Conservation (phyloP, 495 filamentous ascomycete species). For the Collariella sp. region DNA sequence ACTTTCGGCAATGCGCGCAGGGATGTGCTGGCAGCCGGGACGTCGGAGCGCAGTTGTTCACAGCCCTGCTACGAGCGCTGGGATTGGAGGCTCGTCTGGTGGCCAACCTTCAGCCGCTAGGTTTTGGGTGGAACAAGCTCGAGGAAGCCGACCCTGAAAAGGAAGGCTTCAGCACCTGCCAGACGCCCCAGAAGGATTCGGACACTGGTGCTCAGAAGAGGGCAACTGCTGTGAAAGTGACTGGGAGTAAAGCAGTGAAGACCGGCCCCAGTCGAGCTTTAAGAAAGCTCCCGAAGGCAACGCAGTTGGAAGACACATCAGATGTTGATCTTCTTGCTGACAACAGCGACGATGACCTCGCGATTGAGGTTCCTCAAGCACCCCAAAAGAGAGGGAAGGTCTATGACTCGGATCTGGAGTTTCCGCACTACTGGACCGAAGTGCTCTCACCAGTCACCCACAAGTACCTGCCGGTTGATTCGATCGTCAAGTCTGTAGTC, state of each 20-base stretch:
- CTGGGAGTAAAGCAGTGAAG: constrained; percentile 13
- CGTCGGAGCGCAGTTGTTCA: constrained; percentile 83
- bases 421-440: constrained; percentile 91
- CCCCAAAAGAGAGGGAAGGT: constrained; percentile 22
- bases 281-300: constrained; percentile 39
- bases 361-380: constrained; percentile 28
- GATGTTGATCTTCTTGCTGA: constrained; percentile 34
- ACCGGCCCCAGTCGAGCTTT: constrained; percentile 28
- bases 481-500: constrained; percentile 59
- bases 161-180: constrained; percentile 14
- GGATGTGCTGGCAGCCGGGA: constrained; percentile 76
- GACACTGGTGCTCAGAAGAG: background rate
- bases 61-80: constrained; percentile 73
- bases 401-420: constrained; percentile 64
- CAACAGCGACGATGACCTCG: constrained; percentile 35
- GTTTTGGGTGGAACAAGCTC: constrained; percentile 82
- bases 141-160: constrained; percentile 56
- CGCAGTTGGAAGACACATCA: constrained; percentile 6
- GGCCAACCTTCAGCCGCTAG: constrained; percentile 74
- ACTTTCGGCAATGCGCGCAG: constrained; percentile 60
- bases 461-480: constrained; percentile 68
- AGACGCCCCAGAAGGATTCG: constrained; percentile 15
- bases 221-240: background rate
- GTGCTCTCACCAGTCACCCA: constrained; percentile 71
- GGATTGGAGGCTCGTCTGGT: constrained; percentile 74